A percentile compares a stretch with the other conserved stretches of the same genome.
These are phyloP conservation scores for Talaromyces rugulosus DNA, from an alignment of 2,329 filamentous ascomycete species.

Conservation along the genomic window DNA sequence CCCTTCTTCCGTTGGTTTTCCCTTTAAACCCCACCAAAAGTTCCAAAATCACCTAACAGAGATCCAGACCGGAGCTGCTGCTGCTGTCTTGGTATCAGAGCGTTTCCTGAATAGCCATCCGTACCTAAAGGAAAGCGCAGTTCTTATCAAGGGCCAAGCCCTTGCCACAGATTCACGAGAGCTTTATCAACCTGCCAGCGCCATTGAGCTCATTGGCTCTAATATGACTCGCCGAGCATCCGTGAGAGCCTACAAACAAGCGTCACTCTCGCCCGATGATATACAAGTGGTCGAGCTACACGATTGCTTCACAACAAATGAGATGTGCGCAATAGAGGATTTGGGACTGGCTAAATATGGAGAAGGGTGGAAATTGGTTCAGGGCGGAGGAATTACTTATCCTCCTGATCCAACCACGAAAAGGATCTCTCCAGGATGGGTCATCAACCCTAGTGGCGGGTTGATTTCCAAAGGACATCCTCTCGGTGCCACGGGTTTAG, in stretches of 20 bases:
- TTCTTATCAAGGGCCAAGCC: slow-evolving; percentile 82
- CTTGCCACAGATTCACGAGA: slow-evolving; percentile 78
- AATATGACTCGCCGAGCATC: slow-evolving; percentile 76
- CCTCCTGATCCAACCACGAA: slow-evolving; percentile 47
- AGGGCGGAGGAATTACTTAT: slow-evolving; percentile 85
- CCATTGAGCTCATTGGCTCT: slow-evolving; percentile 86
- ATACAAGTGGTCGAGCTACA: slow-evolving; percentile 87
- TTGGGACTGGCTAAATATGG: slow-evolving; percentile 73
- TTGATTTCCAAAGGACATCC: slow-evolving; percentile 96
- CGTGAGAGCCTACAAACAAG: slow-evolving; percentile 67
- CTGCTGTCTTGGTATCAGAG: slow-evolving; percentile 83
- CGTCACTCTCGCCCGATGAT: slow-evolving; percentile 58
- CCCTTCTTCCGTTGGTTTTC: slow-evolving; percentile 70
- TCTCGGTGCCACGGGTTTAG: slow-evolving; percentile 85
- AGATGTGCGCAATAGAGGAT: slow-evolving; percentile 85
- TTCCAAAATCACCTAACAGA: too few species aligned
- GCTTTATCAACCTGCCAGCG: slow-evolving; percentile 66
- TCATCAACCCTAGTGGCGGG: slow-evolving; percentile 91
- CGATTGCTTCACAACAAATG: slow-evolving; percentile 94
- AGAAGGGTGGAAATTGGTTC: slow-evolving; percentile 88
- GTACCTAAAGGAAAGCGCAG: slow-evolving; percentile 74
- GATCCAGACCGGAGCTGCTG: slow-evolving; percentile 62
- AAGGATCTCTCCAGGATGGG: slow-evolving; percentile 36
- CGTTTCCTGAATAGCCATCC: slow-evolving; percentile 81
- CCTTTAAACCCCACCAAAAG: too few species aligned